Base-by-base conservation (phyloP, 306 rosid genomes). In the Prunus davidiana region DNA sequence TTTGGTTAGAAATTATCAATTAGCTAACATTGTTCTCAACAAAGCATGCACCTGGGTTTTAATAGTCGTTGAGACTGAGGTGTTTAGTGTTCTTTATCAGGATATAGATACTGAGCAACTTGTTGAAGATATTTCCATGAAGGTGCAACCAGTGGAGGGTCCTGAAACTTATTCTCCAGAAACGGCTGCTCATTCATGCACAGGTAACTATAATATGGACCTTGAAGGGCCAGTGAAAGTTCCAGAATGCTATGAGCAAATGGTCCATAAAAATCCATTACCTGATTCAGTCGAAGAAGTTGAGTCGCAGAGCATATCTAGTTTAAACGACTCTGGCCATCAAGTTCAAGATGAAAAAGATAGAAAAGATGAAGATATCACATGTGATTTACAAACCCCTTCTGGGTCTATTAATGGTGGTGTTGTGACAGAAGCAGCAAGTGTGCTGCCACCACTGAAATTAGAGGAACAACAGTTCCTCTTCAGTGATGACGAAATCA, bases 401-500 rank as follows among this genome's bases (percentile, higher is more conserved):
- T 27, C 66, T 52, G 78, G 77, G 69, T 82, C 84, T 15, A 4
- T 72, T 79, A 61, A 71, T 25, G 80, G 79, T 73, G 69, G 32
- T 77, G 78, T 78, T 20, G 20, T 66, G 15, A 63, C 79, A 71
- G 77, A 91, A 82, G 64, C 71, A 52, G 30, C 79, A 71, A 78
- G 60, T 24, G 78, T 54, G 72, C 64, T 80, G 58, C 69, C 73
- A 69, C 80, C 82, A 12, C 45, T 73, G 61, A 72, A 78, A 83
- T 76, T 69, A 74, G 89, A 82, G 71, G 96, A 91, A 45, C 84
- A 84, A 65, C 82, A 76, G 74, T 88, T 96, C 66, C 71, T 74
- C 77, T 91, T 88, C 65, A 73, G 91, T 72, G 91, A 89, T 80
- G 97, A 92, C 3, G 93, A 87, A 69, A 27, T 67, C 49, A 80